Evolutionary conservation across 345 rosid species (phyloP).

Genomic region (Pelargonium nanum): DNA sequence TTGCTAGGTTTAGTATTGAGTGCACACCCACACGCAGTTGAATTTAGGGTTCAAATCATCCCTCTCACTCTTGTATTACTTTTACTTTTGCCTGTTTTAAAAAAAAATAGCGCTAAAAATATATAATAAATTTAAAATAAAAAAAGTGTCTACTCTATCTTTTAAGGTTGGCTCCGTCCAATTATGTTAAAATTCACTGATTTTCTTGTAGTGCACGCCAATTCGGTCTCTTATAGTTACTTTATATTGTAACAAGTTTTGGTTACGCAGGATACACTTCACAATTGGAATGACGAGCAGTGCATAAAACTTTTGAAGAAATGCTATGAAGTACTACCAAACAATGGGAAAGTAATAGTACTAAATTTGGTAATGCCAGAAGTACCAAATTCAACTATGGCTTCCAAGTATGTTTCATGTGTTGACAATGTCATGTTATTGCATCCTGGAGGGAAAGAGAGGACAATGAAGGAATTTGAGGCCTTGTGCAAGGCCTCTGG

Average conservation of each 20-base stretch:
- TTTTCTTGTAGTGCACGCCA: too few relatives aligned
- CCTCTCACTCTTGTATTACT: too few relatives aligned
- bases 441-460: conserved; percentile 13
- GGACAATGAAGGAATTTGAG: conserved; percentile 11
- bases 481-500: conserved; percentile 10
- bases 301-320: conserved; percentile 16
- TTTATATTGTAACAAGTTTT: not conserved
- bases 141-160: too few relatives aligned
- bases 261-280: conserved; percentile 8
- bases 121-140: too few relatives aligned
- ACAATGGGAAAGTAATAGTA: conserved; percentile 11
- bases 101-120: too few relatives aligned
- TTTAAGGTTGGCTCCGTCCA: too few relatives aligned
- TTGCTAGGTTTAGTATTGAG: too few relatives aligned
- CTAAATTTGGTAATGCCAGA: conserved; percentile 5
- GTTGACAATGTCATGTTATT: conserved; percentile 7
- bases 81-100: too few relatives aligned
- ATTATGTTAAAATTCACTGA: too few relatives aligned
- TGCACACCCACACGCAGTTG: too few relatives aligned
- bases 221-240: too few relatives aligned
- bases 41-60: too few relatives aligned
- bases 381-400: conserved; percentile 7
- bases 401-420: not conserved
- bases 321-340: conserved; percentile 13
- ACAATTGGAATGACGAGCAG: conserved; percentile 15